Evolutionary conservation across 306 rosid species (phyloP).

Genomic region (Ceratonia siliqua): DNA sequence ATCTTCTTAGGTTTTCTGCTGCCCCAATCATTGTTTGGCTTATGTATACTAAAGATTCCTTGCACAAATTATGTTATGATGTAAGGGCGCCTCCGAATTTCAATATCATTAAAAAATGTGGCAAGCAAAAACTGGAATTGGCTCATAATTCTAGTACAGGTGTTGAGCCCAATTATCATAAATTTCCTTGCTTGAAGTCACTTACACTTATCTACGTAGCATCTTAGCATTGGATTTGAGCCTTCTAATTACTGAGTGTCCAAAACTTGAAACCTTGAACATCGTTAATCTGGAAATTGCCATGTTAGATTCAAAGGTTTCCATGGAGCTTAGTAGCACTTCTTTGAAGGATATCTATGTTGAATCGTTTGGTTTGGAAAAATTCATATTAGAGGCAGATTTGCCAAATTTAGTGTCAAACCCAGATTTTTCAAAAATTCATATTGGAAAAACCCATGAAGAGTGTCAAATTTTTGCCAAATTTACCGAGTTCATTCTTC

Average conservation of each 20-base stretch:
- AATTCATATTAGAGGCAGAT: constrained; percentile 54
- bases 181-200: constrained; percentile 65
- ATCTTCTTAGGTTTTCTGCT: constrained; percentile 61
- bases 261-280: constrained; percentile 57
- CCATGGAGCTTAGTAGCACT: constrained; percentile 55
- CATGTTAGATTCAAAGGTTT: constrained; percentile 57
- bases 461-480: constrained; percentile 62
- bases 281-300: constrained; percentile 58
- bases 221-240: constrained; percentile 74
- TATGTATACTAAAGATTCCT: constrained; percentile 72
- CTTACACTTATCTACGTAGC: constrained; percentile 55
- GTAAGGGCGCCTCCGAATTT: constrained; percentile 61
- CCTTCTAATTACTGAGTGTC: constrained; percentile 65
- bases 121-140: constrained; percentile 59
- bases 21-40: constrained; percentile 79
- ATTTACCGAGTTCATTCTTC: constrained; percentile 60
- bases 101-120: constrained; percentile 68
- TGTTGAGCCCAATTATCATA: constrained; percentile 68
- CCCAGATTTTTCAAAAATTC: too few relatives aligned
- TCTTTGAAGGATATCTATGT: constrained; percentile 62
- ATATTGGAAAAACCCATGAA: constrained; percentile 67
- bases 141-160: constrained; percentile 58
- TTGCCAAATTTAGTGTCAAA: too few relatives aligned
- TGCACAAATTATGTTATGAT: constrained; percentile 52
- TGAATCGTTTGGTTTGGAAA: constrained; percentile 60